These are phyloP conservation scores for Lentinula raphanica DNA, from an alignment of 768 basidiomycete genomes.

Conservation along the genomic window DNA sequence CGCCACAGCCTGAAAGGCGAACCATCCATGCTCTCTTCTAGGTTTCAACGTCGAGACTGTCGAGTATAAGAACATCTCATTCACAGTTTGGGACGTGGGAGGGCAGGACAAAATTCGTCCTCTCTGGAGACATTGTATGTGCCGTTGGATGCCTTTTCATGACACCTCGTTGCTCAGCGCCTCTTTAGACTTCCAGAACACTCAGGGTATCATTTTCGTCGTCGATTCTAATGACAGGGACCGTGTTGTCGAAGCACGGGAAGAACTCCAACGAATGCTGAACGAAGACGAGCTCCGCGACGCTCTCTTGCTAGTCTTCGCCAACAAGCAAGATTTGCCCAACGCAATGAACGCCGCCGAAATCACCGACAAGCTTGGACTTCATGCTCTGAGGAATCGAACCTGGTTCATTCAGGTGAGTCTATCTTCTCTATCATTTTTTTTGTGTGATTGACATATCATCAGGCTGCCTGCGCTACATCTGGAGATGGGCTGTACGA, in stretches of 20 bases:
- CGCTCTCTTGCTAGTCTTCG: constrained; percentile 96
- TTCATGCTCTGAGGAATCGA: constrained; percentile 94
- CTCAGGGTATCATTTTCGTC: constrained; percentile 99
- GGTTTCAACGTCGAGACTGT: constrained; percentile 99
- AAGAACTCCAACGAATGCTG: constrained; percentile 99
- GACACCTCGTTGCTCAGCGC: constrained; percentile 14
- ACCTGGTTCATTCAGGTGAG: constrained; percentile 96
- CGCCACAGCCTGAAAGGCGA: constrained; percentile 8
- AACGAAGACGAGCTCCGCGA: constrained; percentile 99
- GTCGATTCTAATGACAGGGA: constrained; percentile 99
- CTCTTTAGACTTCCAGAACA: constrained; percentile 96
- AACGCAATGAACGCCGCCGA: constrained; percentile 99
- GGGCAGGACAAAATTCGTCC: constrained; percentile 99
- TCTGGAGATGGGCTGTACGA: constrained; percentile 98
- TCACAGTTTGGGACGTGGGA: constrained; percentile 99
- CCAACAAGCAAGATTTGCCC: constrained; percentile 99
- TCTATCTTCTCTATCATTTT: constrained; percentile 11
- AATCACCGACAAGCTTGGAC: constrained; percentile 98
- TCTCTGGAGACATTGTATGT: constrained; percentile 99
- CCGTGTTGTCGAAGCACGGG: constrained; percentile 97
- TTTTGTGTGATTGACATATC: neutral
- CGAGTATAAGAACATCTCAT: constrained; percentile 99
- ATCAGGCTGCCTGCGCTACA: constrained; percentile 93
- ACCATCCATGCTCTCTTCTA: constrained; percentile 29
- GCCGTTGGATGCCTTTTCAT: constrained; percentile 11